Conservation (phyloP, 2,329 filamentous ascomycete species). For the Periglandula ipomoeae region DNA sequence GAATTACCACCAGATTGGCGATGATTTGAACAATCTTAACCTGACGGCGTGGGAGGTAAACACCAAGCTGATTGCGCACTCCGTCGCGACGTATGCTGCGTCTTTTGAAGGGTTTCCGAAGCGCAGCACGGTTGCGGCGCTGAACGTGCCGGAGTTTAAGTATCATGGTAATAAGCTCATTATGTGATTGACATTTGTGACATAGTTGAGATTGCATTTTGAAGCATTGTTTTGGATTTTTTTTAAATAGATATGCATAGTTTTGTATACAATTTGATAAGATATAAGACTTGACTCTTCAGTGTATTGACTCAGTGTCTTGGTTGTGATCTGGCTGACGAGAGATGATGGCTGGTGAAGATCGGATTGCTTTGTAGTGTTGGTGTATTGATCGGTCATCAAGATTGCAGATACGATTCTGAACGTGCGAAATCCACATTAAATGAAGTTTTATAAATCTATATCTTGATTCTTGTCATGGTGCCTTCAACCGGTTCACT, state of each 20-base stretch:
- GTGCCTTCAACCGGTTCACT: too few species aligned
- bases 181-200: constrained; percentile 20
- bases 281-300: too few species aligned
- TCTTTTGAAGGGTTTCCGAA: constrained; percentile 59
- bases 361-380: too few species aligned
- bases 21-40: constrained; percentile 49
- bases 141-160: constrained; percentile 26
- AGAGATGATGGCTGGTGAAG: too few species aligned
- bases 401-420: too few species aligned
- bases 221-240: not conserved
- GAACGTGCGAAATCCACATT: too few species aligned
- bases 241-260: not conserved
- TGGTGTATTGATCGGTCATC: too few species aligned
- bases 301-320: too few species aligned
- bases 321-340: too few species aligned
- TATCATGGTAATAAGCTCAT: constrained; percentile 41
- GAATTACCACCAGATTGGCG: constrained; percentile 55
- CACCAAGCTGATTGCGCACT: constrained; percentile 60
- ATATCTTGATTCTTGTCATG: too few species aligned
- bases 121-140: constrained; percentile 26
- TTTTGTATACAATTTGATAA: too few species aligned
- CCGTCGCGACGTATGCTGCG: constrained; percentile 58
- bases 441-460: too few species aligned
- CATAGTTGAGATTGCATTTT: not conserved
- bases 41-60: constrained; percentile 52